Base-by-base conservation (phyloP, 2,329 filamentous ascomycete genomes). In the Hyphodiscus sp. region DNA sequence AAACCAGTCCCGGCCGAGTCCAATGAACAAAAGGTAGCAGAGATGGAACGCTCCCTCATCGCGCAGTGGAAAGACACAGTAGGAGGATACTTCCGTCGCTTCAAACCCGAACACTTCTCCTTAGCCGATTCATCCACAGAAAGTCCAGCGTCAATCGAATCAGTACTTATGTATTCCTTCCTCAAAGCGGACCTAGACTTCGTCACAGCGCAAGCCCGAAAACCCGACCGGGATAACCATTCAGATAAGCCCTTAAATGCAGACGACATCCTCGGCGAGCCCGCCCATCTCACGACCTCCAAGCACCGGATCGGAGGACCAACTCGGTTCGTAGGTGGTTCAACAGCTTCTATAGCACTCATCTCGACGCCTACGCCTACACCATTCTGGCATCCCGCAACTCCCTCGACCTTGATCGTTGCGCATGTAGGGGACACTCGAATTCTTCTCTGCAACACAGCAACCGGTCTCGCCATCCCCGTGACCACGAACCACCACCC, bases 381-480 rank as follows among this genome's bases (percentile, higher is more conserved):
- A 0, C 94, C 94, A 0, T 99, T 95, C 71, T 99, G 94, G 94
- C 89, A 97, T 65, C 94, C 94, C 0, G 82, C 85, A 3, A 87
- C 90, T 0, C 86, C 89, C 2, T 90, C 87, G 0, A 95, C 91
- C 0, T 73, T 99, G 38, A 73, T 96, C 16, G 86, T 91, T 7
- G 91, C 90, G 0, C 94, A 99, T 68, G 91, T 96, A 1, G 94
- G 94, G 56, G 94, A 99, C 69, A 96, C 91, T 1, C 83, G 94
- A 50, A 86, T 96, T 56, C 76, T 99, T 2, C 82, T 99, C 30
- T 97, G 91, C 73, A 86, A 91, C 51, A 96, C 92, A 0, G 78
- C 80, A 15, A 92, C 89, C 1, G 94, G 94, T 7, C 77, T 83
- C 45, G 85, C 91, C 0, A 80, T 88, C 1, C 87, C 92, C 0